Evolutionary conservation across 1,284 basidiomycete species (phyloP).

Genomic region (Inonotus obliquus): DNA sequence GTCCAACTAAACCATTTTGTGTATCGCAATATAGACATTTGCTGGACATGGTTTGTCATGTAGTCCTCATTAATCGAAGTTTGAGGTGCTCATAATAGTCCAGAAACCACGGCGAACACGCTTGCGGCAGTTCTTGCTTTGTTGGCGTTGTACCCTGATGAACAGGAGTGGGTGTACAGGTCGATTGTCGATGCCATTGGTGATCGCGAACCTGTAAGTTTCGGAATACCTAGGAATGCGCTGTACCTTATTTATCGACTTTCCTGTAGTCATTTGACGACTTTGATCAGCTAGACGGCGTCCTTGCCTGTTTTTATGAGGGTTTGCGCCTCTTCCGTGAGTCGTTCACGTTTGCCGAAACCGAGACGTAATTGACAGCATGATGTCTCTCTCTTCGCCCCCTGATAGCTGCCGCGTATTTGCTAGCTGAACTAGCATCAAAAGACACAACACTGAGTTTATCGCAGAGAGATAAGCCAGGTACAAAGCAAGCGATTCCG

Average conservation of each 20-base stretch:
- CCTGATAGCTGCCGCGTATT: slow-evolving; percentile 14
- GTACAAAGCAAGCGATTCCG: neutral
- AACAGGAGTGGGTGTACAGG: slow-evolving; percentile 21
- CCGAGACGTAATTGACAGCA: no score
- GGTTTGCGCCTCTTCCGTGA: slow-evolving; percentile 17
- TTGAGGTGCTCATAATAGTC: neutral
- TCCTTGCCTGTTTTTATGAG: slow-evolving; percentile 20
- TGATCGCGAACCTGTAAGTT: slow-evolving; percentile 13
- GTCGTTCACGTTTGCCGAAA: neutral
- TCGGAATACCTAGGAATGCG: neutral
- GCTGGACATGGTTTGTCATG: slow-evolving; percentile 20
- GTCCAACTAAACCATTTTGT: no score
- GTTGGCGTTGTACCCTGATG: slow-evolving; percentile 19
- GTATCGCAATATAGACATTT: slow-evolving; percentile 11
- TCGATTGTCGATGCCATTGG: slow-evolving; percentile 15
- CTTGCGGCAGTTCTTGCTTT: slow-evolving; percentile 19
- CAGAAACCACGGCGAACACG: slow-evolving; percentile 22
- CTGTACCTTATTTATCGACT: neutral
- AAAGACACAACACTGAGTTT: slow-evolving; percentile 6
- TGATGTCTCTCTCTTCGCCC: no score
- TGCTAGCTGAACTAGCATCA: slow-evolving; percentile 2
- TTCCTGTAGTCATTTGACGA: slow-evolving; percentile 10
- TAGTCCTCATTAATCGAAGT: neutral
- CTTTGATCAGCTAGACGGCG: slow-evolving; percentile 14
- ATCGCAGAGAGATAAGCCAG: slow-evolving; percentile 4